phyloP scores from a whole-genome alignment of 2,329 filamentous ascomycete genomes.

The Tolypocladium sp. region DNA sequence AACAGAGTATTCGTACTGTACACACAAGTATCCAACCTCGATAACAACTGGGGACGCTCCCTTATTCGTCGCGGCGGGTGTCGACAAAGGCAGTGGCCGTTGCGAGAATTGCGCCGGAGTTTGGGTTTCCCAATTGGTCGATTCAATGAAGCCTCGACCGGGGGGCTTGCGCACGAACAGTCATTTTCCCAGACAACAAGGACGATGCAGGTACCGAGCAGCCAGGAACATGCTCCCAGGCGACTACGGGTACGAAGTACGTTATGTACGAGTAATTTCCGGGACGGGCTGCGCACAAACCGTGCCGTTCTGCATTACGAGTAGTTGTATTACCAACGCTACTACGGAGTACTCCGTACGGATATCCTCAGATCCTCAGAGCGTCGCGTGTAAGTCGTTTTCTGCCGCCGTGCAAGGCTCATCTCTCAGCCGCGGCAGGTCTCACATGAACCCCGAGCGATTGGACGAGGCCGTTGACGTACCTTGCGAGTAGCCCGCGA shows the following conservation, averaged over 20 bases:
- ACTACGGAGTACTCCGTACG: not conserved
- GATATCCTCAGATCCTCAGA: too few relatives aligned
- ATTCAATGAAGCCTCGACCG: not conserved
- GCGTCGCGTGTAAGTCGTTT: not conserved
- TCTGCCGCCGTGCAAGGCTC: not conserved
- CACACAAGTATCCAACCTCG: too few relatives aligned
- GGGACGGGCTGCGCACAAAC: not conserved
- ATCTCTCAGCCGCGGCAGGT: not conserved
- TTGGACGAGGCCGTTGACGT: not conserved
- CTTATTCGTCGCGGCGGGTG: too few relatives aligned
- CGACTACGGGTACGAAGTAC: not conserved
- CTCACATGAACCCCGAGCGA: not conserved
- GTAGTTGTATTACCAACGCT: not conserved
- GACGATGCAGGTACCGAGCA: not conserved
- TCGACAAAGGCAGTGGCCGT: not conserved
- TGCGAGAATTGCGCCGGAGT: not conserved
- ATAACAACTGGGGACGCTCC: too few relatives aligned
- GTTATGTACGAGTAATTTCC: not conserved
- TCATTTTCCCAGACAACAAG: not conserved
- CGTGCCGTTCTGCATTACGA: not conserved
- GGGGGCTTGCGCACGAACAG: not conserved
- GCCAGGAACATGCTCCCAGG: not conserved
- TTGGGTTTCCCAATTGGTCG: not conserved
- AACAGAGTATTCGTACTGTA: too few relatives aligned
- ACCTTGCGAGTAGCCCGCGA: not conserved